Percentiles rank a stretch among this genome's conserved stretches.
Evolutionary conservation across 2,329 filamentous ascomycete genomes (phyloP).

Genomic region (Juglanconis juglandina): DNA sequence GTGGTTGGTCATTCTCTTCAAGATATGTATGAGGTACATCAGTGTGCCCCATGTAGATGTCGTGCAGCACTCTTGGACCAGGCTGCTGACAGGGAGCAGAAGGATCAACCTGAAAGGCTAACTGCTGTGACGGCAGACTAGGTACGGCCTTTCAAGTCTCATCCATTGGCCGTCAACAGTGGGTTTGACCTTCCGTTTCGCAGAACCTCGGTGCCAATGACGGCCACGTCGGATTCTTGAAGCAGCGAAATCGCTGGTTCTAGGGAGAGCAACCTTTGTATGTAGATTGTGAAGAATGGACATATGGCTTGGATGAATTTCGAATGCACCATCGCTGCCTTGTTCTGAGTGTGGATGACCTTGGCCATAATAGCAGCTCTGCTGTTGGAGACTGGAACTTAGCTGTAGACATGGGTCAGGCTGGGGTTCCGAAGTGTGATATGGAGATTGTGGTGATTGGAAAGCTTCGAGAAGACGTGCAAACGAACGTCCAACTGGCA

Average conservation of each 20-base stretch:
- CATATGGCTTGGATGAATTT: background rate
- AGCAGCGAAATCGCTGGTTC: background rate
- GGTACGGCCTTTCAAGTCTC: background rate
- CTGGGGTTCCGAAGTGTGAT: too few relatives aligned
- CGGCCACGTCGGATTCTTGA: background rate
- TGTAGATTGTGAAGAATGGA: background rate
- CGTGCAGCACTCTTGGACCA: constrained; percentile 2
- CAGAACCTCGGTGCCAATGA: background rate
- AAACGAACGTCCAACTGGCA: too few relatives aligned
- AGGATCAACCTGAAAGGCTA: background rate
- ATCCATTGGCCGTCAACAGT: too few relatives aligned
- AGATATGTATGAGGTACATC: background rate
- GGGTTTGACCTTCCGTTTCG: background rate
- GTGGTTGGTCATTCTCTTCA: background rate
- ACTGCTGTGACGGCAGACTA: background rate
- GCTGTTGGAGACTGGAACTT: too few relatives aligned
- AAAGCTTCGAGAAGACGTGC: too few relatives aligned
- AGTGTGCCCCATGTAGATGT: background rate
- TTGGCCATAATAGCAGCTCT: too few relatives aligned
- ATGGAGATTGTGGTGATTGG: too few relatives aligned
- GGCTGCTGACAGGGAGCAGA: background rate
- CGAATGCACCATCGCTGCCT: too few relatives aligned
- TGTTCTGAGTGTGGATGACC: too few relatives aligned
- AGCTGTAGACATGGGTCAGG: too few relatives aligned
- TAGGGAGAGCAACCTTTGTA: background rate